Evolutionary conservation across 345 rosid species (phyloP).

Genomic region (Euphorbia peplus): DNA sequence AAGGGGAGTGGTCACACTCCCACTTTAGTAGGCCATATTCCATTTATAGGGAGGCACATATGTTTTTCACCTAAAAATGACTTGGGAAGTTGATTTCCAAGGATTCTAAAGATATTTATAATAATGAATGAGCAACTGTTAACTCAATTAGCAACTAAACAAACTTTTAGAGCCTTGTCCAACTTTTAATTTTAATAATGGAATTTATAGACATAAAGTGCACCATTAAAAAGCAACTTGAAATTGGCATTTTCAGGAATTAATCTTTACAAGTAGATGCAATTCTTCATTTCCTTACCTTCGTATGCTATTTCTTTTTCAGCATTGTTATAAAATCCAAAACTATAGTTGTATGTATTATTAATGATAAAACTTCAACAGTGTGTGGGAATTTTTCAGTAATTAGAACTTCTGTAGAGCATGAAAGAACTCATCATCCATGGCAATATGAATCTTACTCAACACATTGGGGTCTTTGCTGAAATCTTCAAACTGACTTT

Average conservation of each 20-base stretch:
- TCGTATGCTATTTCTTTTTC: background rate
- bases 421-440: background rate
- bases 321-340: background rate
- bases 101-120: background rate
- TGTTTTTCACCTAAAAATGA: background rate
- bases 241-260: background rate
- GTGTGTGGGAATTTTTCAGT: background rate
- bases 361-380: background rate
- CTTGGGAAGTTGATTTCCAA: background rate
- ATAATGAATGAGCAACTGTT: background rate
- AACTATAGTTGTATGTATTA: background rate
- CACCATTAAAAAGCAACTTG: background rate
- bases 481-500: slow-evolving; percentile 56
- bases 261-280: background rate
- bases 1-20: background rate
- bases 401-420: background rate
- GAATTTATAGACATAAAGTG: background rate
- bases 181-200: background rate
- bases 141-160: background rate
- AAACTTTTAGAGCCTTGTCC: slow-evolving; percentile 1
- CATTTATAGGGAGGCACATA: background rate
- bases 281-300: background rate
- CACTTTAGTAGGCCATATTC: background rate
- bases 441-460: slow-evolving; percentile 46
- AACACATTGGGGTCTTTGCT: slow-evolving; percentile 52